phyloP scores from a whole-genome alignment of 345 rosid species.

The Eucalyptus tenuipes region DNA sequence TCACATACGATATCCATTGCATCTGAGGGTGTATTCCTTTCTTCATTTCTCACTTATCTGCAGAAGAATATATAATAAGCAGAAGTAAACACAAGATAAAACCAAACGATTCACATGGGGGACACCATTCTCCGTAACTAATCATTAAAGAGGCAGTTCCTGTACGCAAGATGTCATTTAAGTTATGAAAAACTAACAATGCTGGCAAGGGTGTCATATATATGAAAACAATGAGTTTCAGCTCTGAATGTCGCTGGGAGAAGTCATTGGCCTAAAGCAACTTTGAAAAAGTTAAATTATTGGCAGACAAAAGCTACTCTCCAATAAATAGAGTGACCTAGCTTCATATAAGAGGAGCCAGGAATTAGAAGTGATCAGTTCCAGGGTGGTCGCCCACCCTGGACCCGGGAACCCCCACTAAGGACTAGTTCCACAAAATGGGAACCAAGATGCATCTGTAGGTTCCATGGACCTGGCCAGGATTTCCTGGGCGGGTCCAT shows the following conservation, averaged over 20 bases:
- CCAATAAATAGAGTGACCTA: neutral
- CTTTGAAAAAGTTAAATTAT: neutral
- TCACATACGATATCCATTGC: slow-evolving; percentile 95
- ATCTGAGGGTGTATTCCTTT: slow-evolving; percentile 90
- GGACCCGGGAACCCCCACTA: neutral
- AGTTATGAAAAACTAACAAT: neutral
- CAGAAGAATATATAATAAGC: neutral
- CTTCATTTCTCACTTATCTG: slow-evolving; percentile 47
- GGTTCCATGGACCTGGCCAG: neutral
- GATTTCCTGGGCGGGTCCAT: neutral
- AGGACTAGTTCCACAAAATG: neutral
- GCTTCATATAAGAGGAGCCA: neutral
- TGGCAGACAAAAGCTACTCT: neutral
- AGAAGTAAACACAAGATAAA: neutral
- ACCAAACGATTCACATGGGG: neutral
- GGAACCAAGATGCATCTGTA: neutral
- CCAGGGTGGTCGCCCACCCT: rapidly evolving
- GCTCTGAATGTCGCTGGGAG: neutral
- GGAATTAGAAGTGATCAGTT: neutral
- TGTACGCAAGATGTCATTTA: neutral
- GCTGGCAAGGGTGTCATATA: neutral
- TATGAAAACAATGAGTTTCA: neutral
- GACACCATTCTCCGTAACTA: neutral
- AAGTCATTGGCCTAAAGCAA: neutral
- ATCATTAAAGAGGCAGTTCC: neutral